Evolutionary conservation across 2,329 filamentous ascomycete species (phyloP).

Genomic region (Juglanconis oblonga): DNA sequence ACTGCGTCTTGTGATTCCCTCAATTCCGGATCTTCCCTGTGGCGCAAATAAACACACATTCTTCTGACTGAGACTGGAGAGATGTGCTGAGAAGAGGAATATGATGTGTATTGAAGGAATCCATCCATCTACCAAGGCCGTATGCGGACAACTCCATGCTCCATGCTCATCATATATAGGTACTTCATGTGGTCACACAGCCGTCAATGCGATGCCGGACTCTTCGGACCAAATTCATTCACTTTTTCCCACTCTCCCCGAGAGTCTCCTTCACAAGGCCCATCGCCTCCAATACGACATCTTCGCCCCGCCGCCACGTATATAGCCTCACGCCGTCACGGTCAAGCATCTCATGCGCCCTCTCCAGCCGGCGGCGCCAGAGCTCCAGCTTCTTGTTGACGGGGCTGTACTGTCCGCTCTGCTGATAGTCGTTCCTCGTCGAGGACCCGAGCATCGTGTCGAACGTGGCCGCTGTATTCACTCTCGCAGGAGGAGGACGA

Average conservation of each 20-base stretch:
- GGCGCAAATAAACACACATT: too few species aligned
- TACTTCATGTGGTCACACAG: not conserved
- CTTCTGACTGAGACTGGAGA: too few species aligned
- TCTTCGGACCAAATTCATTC: not conserved
- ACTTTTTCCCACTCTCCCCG: conserved; percentile 32
- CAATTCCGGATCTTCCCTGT: too few species aligned
- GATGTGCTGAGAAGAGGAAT: not conserved
- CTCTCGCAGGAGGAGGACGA: conserved; percentile 4
- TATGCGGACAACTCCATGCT: not conserved
- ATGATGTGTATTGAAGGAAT: not conserved
- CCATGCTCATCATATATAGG: conserved; percentile 5
- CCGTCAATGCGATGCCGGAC: not conserved
- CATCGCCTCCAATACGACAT: conserved; percentile 65
- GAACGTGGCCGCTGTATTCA: conserved; percentile 14
- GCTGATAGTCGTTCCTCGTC: conserved; percentile 22
- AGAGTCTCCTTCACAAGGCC: conserved; percentile 59
- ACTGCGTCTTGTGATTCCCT: too few species aligned
- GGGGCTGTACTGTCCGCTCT: conserved; percentile 11
- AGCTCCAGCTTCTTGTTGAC: conserved; percentile 68
- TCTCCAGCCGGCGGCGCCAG: conserved; percentile 66
- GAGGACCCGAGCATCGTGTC: conserved; percentile 18
- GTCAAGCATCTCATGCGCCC: conserved; percentile 62
- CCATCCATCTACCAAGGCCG: not conserved
- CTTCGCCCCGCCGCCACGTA: conserved; percentile 70
- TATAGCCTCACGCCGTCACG: conserved; percentile 64